These are phyloP conservation scores for Mortierella sp. DNA, from an alignment of 371 early-diverging fungal genomes.

Conservation along the genomic window DNA sequence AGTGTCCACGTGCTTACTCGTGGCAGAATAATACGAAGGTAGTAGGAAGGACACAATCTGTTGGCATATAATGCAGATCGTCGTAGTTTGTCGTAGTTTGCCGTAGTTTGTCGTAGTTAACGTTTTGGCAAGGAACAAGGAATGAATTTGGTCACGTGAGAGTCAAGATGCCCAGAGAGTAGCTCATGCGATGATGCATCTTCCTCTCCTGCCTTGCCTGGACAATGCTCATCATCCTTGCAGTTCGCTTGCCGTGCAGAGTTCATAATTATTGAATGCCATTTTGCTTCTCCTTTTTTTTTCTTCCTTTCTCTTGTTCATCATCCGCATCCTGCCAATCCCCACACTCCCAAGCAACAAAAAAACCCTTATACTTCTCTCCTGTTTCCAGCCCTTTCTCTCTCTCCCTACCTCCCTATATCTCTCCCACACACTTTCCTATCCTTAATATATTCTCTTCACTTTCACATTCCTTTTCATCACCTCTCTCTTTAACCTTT, in stretches of 20 bases:
- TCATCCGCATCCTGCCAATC: constrained; percentile 2
- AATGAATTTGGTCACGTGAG: background rate
- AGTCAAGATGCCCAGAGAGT: background rate
- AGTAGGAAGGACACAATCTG: no score
- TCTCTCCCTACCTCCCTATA: background rate
- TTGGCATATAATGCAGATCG: no score
- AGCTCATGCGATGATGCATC: constrained; percentile 35
- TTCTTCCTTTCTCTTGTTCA: constrained; percentile 3
- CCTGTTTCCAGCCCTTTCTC: background rate
- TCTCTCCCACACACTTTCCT: background rate
- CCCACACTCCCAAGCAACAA: background rate
- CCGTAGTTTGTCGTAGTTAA: no score
- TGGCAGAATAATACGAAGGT: no score
- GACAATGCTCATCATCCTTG: constrained; percentile 1
- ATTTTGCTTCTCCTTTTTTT: constrained; percentile 5
- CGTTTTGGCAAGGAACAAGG: no score
- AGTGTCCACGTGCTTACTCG: no score
- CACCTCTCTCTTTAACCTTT: background rate
- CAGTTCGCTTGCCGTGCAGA: background rate
- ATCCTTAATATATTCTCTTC: constrained; percentile 1
- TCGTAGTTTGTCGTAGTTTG: no score
- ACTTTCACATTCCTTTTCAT: background rate
- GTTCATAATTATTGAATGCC: background rate
- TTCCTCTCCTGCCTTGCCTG: constrained; percentile 13
- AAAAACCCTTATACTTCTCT: background rate